A percentile compares a stretch with the other conserved stretches of the same genome.
phyloP scores from a whole-genome alignment of 441 rosid species.

The Gossypium trilobum region DNA sequence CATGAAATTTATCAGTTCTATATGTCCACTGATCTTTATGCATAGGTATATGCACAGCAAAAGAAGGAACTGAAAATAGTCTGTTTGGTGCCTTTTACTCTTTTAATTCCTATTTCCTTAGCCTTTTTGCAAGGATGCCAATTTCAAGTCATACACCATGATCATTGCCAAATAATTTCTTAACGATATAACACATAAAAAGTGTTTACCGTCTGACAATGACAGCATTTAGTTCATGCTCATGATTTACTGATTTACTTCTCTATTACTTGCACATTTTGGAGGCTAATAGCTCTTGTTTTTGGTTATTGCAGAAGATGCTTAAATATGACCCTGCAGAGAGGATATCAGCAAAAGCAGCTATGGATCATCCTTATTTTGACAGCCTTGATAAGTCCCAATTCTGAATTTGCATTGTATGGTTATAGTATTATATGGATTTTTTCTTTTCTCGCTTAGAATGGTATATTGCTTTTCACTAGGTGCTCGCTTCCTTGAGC shows the following conservation, averaged over 20 bases:
- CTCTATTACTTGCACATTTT: background rate
- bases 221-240: background rate
- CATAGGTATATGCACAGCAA: background rate
- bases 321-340: conserved; percentile 76
- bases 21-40: background rate
- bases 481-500: background rate
- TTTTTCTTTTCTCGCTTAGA: background rate
- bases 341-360: conserved; percentile 82
- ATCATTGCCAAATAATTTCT: background rate
- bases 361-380: conserved; percentile 79
- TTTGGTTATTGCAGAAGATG: conserved; percentile 51
- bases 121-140: background rate
- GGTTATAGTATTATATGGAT: background rate
- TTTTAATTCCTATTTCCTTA: background rate
- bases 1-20: background rate
- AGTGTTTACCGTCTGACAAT: background rate
- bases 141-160: background rate
- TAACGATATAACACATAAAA: background rate
- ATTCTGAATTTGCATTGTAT: conserved; percentile 35
- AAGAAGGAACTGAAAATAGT: background rate
- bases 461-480: background rate
- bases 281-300: conserved; percentile 7
- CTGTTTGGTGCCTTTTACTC: background rate
- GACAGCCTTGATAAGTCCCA: conserved; percentile 90
- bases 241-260: background rate